Percentiles rank a stretch among this genome's conserved stretches.
Conservation (phyloP, 1,284 basidiomycete genomes). For the Ceratobasidium sp. region DNA sequence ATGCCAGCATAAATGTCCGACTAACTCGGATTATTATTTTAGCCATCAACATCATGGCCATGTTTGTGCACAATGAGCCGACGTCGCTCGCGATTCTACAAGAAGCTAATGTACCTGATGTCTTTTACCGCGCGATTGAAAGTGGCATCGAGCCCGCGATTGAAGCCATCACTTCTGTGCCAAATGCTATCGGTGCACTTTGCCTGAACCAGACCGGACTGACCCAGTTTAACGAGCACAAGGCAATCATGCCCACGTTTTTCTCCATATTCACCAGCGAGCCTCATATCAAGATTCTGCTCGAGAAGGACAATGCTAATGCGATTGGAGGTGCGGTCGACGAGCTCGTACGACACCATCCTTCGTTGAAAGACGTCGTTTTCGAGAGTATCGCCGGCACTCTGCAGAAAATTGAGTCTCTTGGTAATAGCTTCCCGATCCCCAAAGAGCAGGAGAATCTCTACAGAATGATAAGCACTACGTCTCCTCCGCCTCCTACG, state of each 20-base stretch:
- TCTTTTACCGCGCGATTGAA: slow-evolving; percentile 86
- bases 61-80: slow-evolving; percentile 98
- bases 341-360: slow-evolving; percentile 96
- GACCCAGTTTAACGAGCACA: slow-evolving; percentile 75
- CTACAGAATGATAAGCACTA: slow-evolving; percentile 59
- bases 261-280: slow-evolving; percentile 87
- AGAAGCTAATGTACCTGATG: slow-evolving; percentile 87
- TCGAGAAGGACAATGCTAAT: slow-evolving; percentile 91
- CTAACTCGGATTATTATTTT: slow-evolving; percentile 48
- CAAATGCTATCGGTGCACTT: slow-evolving; percentile 94
- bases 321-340: slow-evolving; percentile 89
- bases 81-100: slow-evolving; percentile 92
- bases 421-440: slow-evolving; percentile 66
- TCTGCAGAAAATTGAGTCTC: slow-evolving; percentile 72
- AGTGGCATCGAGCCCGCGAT: slow-evolving; percentile 83
- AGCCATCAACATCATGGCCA: slow-evolving; percentile 96
- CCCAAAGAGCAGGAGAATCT: slow-evolving; percentile 66
- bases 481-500: neutral
- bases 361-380: slow-evolving; percentile 78
- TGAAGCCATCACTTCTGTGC: slow-evolving; percentile 89
- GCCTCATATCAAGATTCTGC: slow-evolving; percentile 81
- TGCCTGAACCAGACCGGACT: slow-evolving; percentile 93
- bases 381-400: slow-evolving; percentile 75
- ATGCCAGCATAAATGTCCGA: neutral
- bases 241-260: slow-evolving; percentile 80